phyloP scores from a whole-genome alignment of 768 basidiomycete genomes.

The Boletus rex-veris region DNA sequence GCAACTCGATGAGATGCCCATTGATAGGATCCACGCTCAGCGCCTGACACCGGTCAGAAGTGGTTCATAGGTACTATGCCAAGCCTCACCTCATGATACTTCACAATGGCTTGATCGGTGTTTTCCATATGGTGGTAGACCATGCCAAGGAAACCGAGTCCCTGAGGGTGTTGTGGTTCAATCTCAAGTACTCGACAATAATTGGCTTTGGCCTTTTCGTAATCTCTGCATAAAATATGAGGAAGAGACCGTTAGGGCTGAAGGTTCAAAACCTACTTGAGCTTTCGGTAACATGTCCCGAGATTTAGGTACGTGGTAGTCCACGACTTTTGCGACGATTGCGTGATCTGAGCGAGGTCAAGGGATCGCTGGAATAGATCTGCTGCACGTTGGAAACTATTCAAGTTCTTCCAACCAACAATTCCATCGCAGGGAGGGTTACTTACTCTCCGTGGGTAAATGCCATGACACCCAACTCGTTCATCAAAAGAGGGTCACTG shows the following conservation, averaged over 20 bases:
- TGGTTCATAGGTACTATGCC: not conserved
- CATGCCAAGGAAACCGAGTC: conserved; percentile 87
- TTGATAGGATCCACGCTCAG: conserved; percentile 83
- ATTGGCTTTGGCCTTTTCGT: conserved; percentile 63
- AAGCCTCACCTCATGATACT: conserved; percentile 81
- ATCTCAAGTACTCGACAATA: conserved; percentile 83
- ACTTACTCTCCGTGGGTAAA: conserved; percentile 82
- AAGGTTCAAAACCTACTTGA: conserved; percentile 50
- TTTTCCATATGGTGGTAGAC: conserved; percentile 75
- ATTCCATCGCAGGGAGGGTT: not conserved
- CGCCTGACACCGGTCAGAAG: conserved; percentile 42
- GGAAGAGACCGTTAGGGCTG: not conserved
- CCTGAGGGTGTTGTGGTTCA: conserved; percentile 78
- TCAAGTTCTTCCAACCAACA: conserved; percentile 26
- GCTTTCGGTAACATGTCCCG: conserved; percentile 82
- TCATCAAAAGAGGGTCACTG: conserved; percentile 83
- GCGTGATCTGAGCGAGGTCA: conserved; percentile 78
- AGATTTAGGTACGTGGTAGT: conserved; percentile 88
- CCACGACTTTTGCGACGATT: conserved; percentile 84
- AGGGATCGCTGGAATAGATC: conserved; percentile 72
- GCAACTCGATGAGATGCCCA: conserved; percentile 71
- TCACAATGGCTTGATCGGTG: conserved; percentile 76
- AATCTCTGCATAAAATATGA: conserved; percentile 35
- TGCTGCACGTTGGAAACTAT: conserved; percentile 71
- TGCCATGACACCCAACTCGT: conserved; percentile 91